Base-by-base conservation (phyloP, 2,329 filamentous ascomycete genomes). In the Cryphonectria naterciae region DNA sequence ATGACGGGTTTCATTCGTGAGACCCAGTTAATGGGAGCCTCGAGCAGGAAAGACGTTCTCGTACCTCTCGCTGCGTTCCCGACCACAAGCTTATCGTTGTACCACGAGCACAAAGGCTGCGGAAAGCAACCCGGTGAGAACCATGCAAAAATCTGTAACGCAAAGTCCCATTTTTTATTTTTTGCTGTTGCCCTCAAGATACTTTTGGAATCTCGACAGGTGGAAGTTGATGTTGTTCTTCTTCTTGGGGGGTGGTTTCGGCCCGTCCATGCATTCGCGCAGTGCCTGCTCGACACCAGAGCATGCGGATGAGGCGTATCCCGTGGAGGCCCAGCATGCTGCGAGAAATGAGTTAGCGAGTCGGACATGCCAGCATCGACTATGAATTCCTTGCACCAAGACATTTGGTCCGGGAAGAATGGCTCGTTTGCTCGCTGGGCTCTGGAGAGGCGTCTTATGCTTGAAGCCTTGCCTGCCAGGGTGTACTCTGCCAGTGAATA, bases 171-270 rank as follows among this genome's bases (percentile, higher is more conserved):
- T 22, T 41, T 32, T 22, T 41, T 56, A 39, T 65, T 70, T 73
- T 72, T 74, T 80, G 74, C 82, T 89, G 76, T 91, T 88, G 10
- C 76, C 82, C n/a, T 81, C 95, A 88, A 87, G 90, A 84, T 75
- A 90, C 87, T 77, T 91, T 87, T 83, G 91, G 88, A 85, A 97
- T 85, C 96, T 89, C 75, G 88, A 88, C 60, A 98, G 85, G 80
- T 98, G 95, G 85, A 95, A 95, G 83, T 98, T 98, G 88, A 98
- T 94, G 80, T 90, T 95, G 84, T 91, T 93, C 79, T 89, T 88
- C 43, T 80, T 77, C 67, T 80, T 78, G 17, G 81, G 76, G 60
- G 82, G 76, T 71, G 80, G 85, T 85, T 78, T 89, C 73, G 91
- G 90, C 69, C 88, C 88, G 84, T 98, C 95, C 94, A 98, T 97